A percentile compares a stretch with the other conserved stretches of the same genome.
phyloP scores from a whole-genome alignment of 2,329 filamentous ascomycete genomes.

The Pestalotiopsis sp. region DNA sequence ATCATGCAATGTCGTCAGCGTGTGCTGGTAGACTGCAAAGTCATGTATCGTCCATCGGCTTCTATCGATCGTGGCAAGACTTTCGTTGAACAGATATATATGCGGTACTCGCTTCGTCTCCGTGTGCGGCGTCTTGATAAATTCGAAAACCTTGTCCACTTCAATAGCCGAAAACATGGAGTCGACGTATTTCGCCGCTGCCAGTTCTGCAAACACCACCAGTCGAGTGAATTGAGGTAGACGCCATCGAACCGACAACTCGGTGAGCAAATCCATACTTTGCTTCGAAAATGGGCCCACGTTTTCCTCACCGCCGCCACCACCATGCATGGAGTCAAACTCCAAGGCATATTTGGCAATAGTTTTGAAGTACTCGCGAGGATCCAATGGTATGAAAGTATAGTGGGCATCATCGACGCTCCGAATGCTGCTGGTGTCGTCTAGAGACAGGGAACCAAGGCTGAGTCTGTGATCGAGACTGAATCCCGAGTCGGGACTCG shows the following conservation, averaged over 20 bases:
- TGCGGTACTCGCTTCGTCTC: conserved; percentile 67
- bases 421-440: conserved; percentile 53
- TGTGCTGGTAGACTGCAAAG: conserved; percentile 72
- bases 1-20: conserved; percentile 77
- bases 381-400: conserved; percentile 86
- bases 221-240: conserved; percentile 81
- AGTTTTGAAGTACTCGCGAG: conserved; percentile 80
- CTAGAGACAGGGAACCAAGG: conserved; percentile 67
- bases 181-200: conserved; percentile 82
- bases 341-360: conserved; percentile 78
- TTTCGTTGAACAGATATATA: conserved; percentile 53
- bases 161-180: conserved; percentile 81
- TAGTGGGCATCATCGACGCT: conserved; percentile 70
- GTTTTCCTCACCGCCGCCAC: conserved; percentile 53
- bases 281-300: conserved; percentile 69
- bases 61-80: conserved; percentile 59
- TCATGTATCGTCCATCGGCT: conserved; percentile 72
- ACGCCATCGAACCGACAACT: conserved; percentile 86
- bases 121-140: conserved; percentile 72
- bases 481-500: conserved; percentile 45
- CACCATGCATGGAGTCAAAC: conserved; percentile 62
- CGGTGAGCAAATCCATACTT: conserved; percentile 80
- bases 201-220: conserved; percentile 82
- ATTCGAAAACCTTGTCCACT: conserved; percentile 81
- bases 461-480: conserved; percentile 69